Base-by-base conservation (phyloP, 768 basidiomycete genomes). In the Serendipita sp. region DNA sequence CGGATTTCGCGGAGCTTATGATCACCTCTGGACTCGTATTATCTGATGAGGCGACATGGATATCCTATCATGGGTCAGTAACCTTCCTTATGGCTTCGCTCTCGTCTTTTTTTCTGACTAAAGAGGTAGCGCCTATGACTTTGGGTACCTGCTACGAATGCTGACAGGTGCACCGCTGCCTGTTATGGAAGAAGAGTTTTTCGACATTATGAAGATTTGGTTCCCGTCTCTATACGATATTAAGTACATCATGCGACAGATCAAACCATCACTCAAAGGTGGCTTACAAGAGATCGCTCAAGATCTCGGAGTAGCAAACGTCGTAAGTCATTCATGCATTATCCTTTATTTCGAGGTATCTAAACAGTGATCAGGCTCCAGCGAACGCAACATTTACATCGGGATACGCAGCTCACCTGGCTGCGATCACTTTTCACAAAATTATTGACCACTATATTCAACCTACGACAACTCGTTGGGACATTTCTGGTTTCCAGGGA, bases 351-450 rank as follows among this genome's bases (percentile, higher is more conserved):
- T n/a, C n/a, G n/a, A n/a, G n/a, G n/a, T n/a, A n/a, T n/a, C n/a
- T n/a, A n/a, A n/a, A n/a, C n/a, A n/a, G n/a, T n/a, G n/a, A n/a
- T 60, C 2, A 69, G 95, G 93, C 86, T 96, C 30, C 77, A 85
- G 74, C 83, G 94, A 45, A 89, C 92, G 72, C 92, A 91, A 3
- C 81, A 84, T 22, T 89, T 91, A 62, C 93, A 96, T 73, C 95
- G 96, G 75, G 93, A 95, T 94, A 91, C n/a, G 96, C 98, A 71
- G 91, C 89, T 14, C 84, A 98, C 43, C 80, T 99, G 50, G 97
- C 94, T 4, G 83, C 92, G 2, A 83, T 86, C 1, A 90, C 90
- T 0, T 98, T 97, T 75, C 98, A 98, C 85, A 89, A 93, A 73
- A 90, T 97, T n/a, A 22, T 58, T 24, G 30, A 58, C n/a, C 53